These are phyloP conservation scores for Cladosporium halotolerans DNA, from an alignment of 2,329 filamentous ascomycete species.

Conservation along the genomic window DNA sequence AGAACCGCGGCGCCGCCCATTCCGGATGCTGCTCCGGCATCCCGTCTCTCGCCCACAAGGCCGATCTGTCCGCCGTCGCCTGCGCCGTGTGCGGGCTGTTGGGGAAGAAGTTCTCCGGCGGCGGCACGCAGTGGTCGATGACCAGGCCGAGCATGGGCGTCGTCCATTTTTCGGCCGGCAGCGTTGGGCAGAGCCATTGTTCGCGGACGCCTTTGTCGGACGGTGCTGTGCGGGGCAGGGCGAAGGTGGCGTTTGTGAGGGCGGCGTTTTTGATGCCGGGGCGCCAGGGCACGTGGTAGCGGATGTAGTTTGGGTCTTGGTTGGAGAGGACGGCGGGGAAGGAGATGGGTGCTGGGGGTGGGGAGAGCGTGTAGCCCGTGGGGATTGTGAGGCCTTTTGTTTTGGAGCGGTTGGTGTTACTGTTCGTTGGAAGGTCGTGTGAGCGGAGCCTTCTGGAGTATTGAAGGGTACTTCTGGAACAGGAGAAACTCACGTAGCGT, in stretches of 20 bases:
- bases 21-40: constrained; percentile 11
- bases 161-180: constrained; percentile 14
- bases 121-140: constrained; percentile 14
- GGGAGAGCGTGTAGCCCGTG: constrained; percentile 15
- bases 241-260: constrained; percentile 15
- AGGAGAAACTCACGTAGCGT: constrained; percentile 5
- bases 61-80: constrained; percentile 2
- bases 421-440: background rate
- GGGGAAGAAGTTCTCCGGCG: constrained; percentile 15
- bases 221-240: constrained; percentile 11
- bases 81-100: constrained; percentile 12
- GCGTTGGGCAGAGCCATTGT: constrained; percentile 15
- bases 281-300: constrained; percentile 15
- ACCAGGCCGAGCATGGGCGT: constrained; percentile 15
- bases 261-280: constrained; percentile 11
- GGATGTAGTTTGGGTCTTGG: constrained; percentile 15
- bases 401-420: constrained; percentile 10
- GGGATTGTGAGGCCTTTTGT: constrained; percentile 10
- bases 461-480: background rate
- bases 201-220: constrained; percentile 6
- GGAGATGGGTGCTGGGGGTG: constrained; percentile 12
- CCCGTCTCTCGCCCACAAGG: background rate
- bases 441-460: background rate
- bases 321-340: constrained; percentile 12
- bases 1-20: constrained; percentile 14